A percentile compares a stretch with the other conserved stretches of the same genome.
These are phyloP conservation scores for Grosmannia clavigera DNA, from an alignment of 2,329 filamentous ascomycete genomes.

Conservation along the genomic window DNA sequence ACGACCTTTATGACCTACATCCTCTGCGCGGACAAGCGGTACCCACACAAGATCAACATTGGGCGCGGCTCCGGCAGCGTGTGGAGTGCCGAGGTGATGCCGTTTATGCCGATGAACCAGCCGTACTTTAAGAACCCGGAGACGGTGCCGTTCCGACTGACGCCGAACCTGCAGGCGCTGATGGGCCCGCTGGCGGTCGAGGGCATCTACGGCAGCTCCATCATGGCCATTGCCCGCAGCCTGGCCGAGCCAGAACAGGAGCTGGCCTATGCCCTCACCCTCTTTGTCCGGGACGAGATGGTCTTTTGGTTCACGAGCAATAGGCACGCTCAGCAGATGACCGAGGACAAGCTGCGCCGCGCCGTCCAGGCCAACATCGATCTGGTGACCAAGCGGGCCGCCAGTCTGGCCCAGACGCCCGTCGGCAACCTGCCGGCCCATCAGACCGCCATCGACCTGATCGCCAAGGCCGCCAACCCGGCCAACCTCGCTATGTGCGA, in stretches of 20 bases:
- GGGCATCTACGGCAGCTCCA: constrained; percentile 84
- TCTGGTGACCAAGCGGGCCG: constrained; percentile 79
- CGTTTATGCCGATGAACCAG: constrained; percentile 71
- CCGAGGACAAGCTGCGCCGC: constrained; percentile 55
- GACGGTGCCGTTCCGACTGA: constrained; percentile 91
- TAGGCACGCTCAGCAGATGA: constrained; percentile 49
- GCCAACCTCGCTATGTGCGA: constrained; percentile 80
- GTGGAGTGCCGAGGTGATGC: constrained; percentile 91
- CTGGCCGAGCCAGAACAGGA: constrained; percentile 81
- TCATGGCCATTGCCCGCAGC: constrained; percentile 94
- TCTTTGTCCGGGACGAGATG: constrained; percentile 97
- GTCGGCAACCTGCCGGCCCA: constrained; percentile 80
- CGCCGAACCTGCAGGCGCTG: constrained; percentile 86
- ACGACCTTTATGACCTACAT: constrained; percentile 98
- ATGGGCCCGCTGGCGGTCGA: constrained; percentile 95
- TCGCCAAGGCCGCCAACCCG: constrained; percentile 87
- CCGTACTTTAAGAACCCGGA: constrained; percentile 92
- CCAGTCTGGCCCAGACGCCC: constrained; percentile 68
- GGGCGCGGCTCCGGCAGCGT: constrained; percentile 79
- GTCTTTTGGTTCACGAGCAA: constrained; percentile 86
- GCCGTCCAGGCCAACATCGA: constrained; percentile 61
- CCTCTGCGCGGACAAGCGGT: constrained; percentile 91
- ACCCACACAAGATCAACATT: constrained; percentile 91
- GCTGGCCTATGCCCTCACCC: constrained; percentile 84
- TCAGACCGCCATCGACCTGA: constrained; percentile 90